Evolutionary conservation across 2,329 filamentous ascomycete genomes (phyloP).

Genomic region (Fusarium buharicum): DNA sequence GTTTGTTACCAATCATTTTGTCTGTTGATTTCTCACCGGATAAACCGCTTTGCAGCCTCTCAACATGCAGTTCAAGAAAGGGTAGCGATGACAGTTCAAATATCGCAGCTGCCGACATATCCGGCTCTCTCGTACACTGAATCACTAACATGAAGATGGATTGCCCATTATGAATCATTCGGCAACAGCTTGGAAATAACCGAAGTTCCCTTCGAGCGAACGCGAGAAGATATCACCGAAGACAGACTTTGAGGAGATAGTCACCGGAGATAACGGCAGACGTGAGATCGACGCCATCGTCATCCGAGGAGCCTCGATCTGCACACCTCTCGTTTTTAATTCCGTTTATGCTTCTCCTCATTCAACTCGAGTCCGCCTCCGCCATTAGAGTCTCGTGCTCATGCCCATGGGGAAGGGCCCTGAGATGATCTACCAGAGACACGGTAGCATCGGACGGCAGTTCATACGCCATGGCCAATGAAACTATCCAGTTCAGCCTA

Average conservation of each 20-base stretch:
- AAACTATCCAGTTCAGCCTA: slow-evolving; percentile 1
- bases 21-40: not conserved
- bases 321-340: slow-evolving; percentile 4
- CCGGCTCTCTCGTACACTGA: slow-evolving; percentile 2
- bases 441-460: slow-evolving; percentile 23
- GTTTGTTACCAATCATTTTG: slow-evolving; percentile 13
- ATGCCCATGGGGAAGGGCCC: slow-evolving; percentile 19
- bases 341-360: slow-evolving; percentile 39
- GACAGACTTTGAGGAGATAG: slow-evolving; percentile 1
- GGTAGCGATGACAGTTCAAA: not conserved
- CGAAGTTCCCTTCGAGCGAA: slow-evolving; percentile 36
- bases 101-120: slow-evolving; percentile 12
- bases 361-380: slow-evolving; percentile 1
- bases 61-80: not conserved
- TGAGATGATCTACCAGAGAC: slow-evolving; percentile 26
- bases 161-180: too few relatives aligned
- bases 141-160: not conserved
- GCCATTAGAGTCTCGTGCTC: slow-evolving; percentile 18
- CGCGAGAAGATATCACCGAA: slow-evolving; percentile 28
- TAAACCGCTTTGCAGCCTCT: slow-evolving; percentile 7
- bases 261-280: slow-evolving; percentile 36
- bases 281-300: slow-evolving; percentile 14
- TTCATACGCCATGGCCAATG: slow-evolving; percentile 23
- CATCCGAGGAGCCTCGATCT: slow-evolving; percentile 18
- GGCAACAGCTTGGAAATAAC: slow-evolving; percentile 8